Evolutionary conservation across 352 stramenopile species (phyloP), one percentile per base, ranked within the genome.

Genomic region (Pythium periplocum): DNA sequence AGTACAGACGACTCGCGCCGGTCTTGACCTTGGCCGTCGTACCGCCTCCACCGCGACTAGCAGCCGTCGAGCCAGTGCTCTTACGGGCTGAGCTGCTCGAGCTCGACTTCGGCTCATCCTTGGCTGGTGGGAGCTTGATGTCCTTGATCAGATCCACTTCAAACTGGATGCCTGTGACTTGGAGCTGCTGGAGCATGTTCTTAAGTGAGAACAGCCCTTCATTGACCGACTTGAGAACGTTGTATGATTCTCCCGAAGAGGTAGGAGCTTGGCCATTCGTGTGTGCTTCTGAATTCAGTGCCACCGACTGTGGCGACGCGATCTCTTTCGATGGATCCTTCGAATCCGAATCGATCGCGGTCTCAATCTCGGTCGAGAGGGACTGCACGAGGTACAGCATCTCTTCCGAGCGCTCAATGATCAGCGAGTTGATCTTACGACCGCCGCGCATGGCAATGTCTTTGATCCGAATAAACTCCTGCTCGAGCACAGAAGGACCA

Each of bases 131-230:
- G 52, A 83, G 53, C 58, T 83, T 85, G 47, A 87, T 70, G 36
- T 94, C 79, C 48, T 84, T 87, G 51, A 91, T 87, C 54, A 92
- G 55, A 41, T 94, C 83, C 6, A 92, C 73, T 64, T 94, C 83
- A 48, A 84, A 87, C 55, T 92, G 81, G 47, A 94, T 89, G 11
- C 78, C 78, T 7, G 73, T 70, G 53, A 91, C 80, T 48, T 94
- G 83, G 10, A 94, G 53, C 53, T 91, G 77, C 58, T 94, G 75
- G 5, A 91, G 52, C 45, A 90, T 57, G 54, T 85, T 74, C 61
- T 89, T 90, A 32, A 93, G 66, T 37, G 79, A 77, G 33, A 63
- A 65, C 41, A 93, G 50, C 0, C 78, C 83, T 17, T 77, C 71
- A 30, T 81, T 59, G 4, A 88, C 57, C 12, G 78, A 78, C 36